phyloP scores from a whole-genome alignment of 2,329 filamentous ascomycete genomes.

The Neocatenulostroma microsporum region DNA sequence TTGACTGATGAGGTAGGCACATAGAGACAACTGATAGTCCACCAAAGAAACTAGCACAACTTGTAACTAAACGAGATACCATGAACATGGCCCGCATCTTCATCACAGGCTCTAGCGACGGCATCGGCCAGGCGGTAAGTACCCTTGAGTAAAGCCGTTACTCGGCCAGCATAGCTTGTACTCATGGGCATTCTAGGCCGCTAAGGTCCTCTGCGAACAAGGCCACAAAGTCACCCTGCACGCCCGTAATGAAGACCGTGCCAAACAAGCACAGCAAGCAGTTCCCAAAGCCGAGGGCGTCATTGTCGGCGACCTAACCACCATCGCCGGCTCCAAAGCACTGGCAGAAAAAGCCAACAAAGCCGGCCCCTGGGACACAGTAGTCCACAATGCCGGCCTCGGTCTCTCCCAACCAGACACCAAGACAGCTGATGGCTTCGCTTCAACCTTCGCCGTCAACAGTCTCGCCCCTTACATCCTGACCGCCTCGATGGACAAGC shows the following conservation, averaged over 20 bases:
- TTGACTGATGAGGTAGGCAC: no score
- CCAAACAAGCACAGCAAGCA: slow-evolving; percentile 40
- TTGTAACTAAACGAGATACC: no score
- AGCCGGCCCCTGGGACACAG: slow-evolving; percentile 45
- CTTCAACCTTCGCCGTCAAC: slow-evolving; percentile 49
- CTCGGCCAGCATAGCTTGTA: no score
- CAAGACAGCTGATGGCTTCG: slow-evolving; percentile 42
- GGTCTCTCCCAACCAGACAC: slow-evolving; percentile 35
- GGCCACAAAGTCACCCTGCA: slow-evolving; percentile 52
- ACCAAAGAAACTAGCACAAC: no score
- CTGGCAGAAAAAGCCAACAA: slow-evolving; percentile 47
- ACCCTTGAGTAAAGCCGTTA: no score
- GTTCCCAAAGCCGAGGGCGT: slow-evolving; percentile 46
- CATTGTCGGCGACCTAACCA: slow-evolving; percentile 48
- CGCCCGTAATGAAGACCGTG: slow-evolving; percentile 49
- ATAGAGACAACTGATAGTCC: no score
- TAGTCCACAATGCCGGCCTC: slow-evolving; percentile 53
- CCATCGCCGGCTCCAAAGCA: slow-evolving; percentile 43
- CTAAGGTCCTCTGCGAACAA: slow-evolving; percentile 42
- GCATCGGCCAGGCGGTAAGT: slow-evolving; percentile 44
- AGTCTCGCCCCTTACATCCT: slow-evolving; percentile 52
- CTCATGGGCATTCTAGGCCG: no score
- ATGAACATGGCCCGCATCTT: slow-evolving; percentile 39
- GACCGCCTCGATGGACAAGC: slow-evolving; percentile 43
- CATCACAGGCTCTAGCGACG: slow-evolving; percentile 53